Evolutionary conservation across 176 grass and related monocot genomes (phyloP).

Genomic region (Thinopyrum elongatum): DNA sequence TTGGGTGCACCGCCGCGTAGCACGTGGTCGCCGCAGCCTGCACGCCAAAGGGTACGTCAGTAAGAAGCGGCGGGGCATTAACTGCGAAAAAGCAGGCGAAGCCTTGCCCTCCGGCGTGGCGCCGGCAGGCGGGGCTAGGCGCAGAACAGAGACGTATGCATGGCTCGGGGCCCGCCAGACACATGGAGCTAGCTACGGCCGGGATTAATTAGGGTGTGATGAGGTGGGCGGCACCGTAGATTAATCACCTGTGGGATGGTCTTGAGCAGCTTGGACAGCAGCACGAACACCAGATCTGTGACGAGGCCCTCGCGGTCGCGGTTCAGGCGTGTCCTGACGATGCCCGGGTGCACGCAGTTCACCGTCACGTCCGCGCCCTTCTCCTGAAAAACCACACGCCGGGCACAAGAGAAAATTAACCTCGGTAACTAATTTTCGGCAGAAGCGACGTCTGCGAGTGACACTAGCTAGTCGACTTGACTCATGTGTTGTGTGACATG

Average conservation of each 20-base stretch:
- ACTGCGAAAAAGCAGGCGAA: background rate
- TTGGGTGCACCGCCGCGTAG: constrained; percentile 83
- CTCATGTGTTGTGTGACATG: no score
- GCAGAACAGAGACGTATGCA: background rate
- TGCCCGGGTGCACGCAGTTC: constrained; percentile 95
- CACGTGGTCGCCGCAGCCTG: constrained; percentile 96
- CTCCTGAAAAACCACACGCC: constrained; percentile 44
- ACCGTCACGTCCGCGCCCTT: constrained; percentile 77
- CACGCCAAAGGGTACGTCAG: background rate
- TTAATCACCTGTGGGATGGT: constrained; percentile 86
- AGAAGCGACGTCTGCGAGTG: no score
- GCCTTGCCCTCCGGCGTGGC: background rate
- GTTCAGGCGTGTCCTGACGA: constrained; percentile 88
- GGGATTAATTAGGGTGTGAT: no score
- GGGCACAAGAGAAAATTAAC: no score
- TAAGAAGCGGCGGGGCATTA: background rate
- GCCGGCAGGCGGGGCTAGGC: background rate
- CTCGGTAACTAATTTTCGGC: no score
- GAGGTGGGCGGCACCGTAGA: background rate
- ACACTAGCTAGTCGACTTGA: no score
- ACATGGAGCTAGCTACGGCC: no score
- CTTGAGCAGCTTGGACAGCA: constrained; percentile 91
- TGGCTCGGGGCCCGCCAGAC: no score
- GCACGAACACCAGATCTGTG: constrained; percentile 93
- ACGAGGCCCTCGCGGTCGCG: constrained; percentile 83